Base-by-base conservation (phyloP, 106 monocot species). In the Hemerocallis citrina region DNA sequence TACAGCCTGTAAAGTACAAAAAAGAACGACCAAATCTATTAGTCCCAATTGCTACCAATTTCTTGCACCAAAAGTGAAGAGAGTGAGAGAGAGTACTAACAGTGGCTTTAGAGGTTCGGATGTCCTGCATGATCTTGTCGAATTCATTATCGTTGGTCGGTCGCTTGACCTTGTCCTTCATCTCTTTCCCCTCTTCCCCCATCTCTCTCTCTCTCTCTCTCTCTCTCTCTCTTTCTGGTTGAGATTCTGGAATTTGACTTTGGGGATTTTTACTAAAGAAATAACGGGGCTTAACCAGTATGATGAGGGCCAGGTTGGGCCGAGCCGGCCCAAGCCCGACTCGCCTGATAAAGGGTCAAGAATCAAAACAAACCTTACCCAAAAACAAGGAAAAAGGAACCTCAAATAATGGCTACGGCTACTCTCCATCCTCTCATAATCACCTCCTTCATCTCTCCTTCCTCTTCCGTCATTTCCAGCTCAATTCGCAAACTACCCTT, bases 91-190 rank as follows among this genome's bases (percentile, higher is more conserved):
- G 34, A 3, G 24, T 11, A 42, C 69, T 71, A 15, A 77, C 76
- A 19, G 58, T 34, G 27, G 51, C 36, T 43, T 66, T 71, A 59
- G 70, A 52, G 51, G 34, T 57, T 71, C 20, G 70, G 58, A 77
- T 77, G 57, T 35, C 59, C 21, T 71, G 76, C 4, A 77, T 22
- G 41, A 77, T 77, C 33, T 65, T 29, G 28, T 70, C 59, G 43
- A 65, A 61, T 5, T 71, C 23, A 25, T 54, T 52, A 22, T 71
- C 77, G 34, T 16, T 46, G 4, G 46, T 20, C 7, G 76, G 64
- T 15, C 41, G 41, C 34, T 44, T 52, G 14, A 63, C 12, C 34
- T 63, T 71, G 20, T 35, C 24, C 38, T 42, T 35, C 68, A 30
- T 29, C 48, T 13, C 74, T 23, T 61, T 52, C 29, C 9, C 29